Base-by-base conservation (phyloP, 2,329 filamentous ascomycete genomes). In the Knoxdaviesia proteae region DNA sequence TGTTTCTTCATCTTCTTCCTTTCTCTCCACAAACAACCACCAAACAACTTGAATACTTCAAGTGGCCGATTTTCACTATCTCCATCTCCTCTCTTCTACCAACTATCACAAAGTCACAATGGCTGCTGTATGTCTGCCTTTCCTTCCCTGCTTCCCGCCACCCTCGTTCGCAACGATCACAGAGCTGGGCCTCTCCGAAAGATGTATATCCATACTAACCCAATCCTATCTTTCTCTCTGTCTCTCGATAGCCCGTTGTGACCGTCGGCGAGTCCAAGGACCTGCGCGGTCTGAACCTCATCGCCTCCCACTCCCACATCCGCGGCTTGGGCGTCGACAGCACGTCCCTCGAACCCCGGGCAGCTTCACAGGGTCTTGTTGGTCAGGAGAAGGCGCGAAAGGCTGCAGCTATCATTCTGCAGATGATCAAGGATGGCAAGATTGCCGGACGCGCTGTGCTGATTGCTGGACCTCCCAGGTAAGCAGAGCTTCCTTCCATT, bases 361-460 rank as follows among this genome's bases (percentile, higher is more conserved):
- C 73, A 32, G 71, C 80, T 40, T 93, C 88, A 9, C 90, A 98
- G 60, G 90, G 90, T 34, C 74, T 98, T 5, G 88, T 98, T 6
- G 90, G 90, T 39, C 90, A 98, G 63, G 80, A 92, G 55, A 94
- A 94, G 67, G 90, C 90, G 44, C 79, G 90, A 47, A 96, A 94
- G 62, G 90, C 90, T 7, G 90, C 90, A 3, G 90, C 88, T 1
- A 81, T 98, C 40, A 93, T 98, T 53, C 65, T 98, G 47, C 86
- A 94, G 66, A 98, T 98, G 90, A 92, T 93, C 53, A 94, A 93
- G 64, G 86, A 94, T 56, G 88, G 88, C 55, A 96, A 94, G 68
- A 96, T 98, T 63, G 90, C 90, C 46, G 90, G 90, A 42, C 77
- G 88, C 54, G 90, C 90, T 34, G 83, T 94, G 33, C 67, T 98